Percentiles rank a stretch among this genome's conserved stretches.
phyloP scores from a whole-genome alignment of 768 basidiomycete species.

The Macrolepiota fuliginosa region DNA sequence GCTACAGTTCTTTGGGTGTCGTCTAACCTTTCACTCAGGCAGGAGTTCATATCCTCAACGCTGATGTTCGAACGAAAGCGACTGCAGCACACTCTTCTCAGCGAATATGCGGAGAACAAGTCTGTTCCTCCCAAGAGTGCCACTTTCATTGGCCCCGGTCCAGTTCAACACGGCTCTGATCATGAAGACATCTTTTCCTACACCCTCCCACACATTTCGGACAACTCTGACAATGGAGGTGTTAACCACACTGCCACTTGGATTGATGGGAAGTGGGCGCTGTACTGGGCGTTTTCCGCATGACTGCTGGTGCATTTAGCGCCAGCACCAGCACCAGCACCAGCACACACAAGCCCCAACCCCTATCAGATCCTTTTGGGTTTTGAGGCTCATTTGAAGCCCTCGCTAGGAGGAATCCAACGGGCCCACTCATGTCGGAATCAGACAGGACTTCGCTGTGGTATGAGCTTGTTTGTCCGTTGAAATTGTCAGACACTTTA shows the following conservation, averaged over 20 bases:
- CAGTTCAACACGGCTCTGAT: slow-evolving; percentile 93
- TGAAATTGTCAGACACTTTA: no score
- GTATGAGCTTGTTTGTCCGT: no score
- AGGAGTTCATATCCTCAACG: slow-evolving; percentile 89
- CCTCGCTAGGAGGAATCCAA: no score
- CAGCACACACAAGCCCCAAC: no score
- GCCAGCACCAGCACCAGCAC: no score
- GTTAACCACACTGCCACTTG: slow-evolving; percentile 83
- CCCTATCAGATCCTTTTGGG: no score
- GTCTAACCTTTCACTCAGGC: slow-evolving; percentile 41
- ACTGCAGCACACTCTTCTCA: slow-evolving; percentile 90
- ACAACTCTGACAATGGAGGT: slow-evolving; percentile 91
- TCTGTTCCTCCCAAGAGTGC: slow-evolving; percentile 80
- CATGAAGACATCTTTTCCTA: slow-evolving; percentile 80
- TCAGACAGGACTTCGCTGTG: no score
- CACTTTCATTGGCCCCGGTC: slow-evolving; percentile 88
- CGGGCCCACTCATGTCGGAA: no score
- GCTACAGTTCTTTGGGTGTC: not conserved
- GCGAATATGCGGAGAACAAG: slow-evolving; percentile 87
- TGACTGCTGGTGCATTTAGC: no score
- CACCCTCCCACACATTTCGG: slow-evolving; percentile 77
- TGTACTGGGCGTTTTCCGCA: no score
- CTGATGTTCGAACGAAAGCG: slow-evolving; percentile 85
- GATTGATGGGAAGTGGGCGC: no score
- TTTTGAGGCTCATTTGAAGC: no score